Base-by-base conservation (phyloP, 306 rosid genomes). In the Quercus rubra region DNA sequence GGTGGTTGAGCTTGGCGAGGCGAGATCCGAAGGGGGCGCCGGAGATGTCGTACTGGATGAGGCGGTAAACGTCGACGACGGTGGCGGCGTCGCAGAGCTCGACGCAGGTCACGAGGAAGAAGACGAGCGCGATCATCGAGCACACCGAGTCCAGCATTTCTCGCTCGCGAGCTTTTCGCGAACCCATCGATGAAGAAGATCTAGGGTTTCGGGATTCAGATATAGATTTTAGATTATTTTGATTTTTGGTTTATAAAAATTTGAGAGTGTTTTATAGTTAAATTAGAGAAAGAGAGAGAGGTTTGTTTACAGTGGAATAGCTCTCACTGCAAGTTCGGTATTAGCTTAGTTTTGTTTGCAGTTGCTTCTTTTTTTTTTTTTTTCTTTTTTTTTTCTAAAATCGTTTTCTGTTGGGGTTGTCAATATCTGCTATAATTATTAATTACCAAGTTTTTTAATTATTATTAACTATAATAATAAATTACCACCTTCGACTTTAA, bases 1-100 rank as follows among this genome's bases (percentile, higher is more conserved):
- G 97, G 82, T 96, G 99, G 75, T 96, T 96, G 77, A 96, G 93
- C 12, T 84, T 81, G 38, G 99, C 98, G 54, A 93, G 90, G 19
- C 97, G 98, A 83, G 99, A 96, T 93, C 99, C 99, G 18, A 96
- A 90, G 0, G 98, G 97, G 41, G 79, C 88, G 1, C 97, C 97
- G 5, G 97, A 88, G 81, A 95, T 90, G 74, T 95, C 99, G 79
- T 95, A 95, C 76, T 95, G 99, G 78, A 95, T 95, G 66, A 95
- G 88, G 1, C 98, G 94, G 83, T 93, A 96, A 46, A 96, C 98
- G 31, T 96, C 99, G 71, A 96, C 99, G 55, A 91, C 98, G 12
- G 98, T 88, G 82, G 98, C 99, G 77, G 91, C 98, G 88, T 93
- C 97, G 59, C 99, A 90, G 78, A 96, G 90, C 87, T 93, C 99